Base-by-base conservation (phyloP, 345 rosid species). In the Acer saccharum region DNA sequence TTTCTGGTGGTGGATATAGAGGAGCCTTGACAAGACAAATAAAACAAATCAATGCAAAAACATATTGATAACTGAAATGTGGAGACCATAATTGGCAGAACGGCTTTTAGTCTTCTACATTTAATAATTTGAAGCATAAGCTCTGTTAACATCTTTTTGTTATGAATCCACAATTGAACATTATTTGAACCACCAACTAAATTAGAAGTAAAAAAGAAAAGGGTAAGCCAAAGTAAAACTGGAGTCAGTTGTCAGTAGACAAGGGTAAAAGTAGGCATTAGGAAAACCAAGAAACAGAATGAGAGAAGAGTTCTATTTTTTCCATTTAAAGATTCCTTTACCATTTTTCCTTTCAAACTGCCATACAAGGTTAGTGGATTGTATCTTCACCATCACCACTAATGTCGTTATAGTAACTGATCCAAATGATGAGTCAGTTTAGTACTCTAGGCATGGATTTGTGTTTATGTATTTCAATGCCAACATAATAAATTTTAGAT, bases 1-100 rank as follows among this genome's bases (percentile, higher is more conserved):
- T 85, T 77, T 89, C 99, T 18, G 85, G 84, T 18, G 85, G 84
- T 35, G 77, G 79, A 80, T 88, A 89, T 58, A 84, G 35, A 74
- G 92, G 84, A 66, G 87, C 87, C 97, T 93, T 81, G 58, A 73
- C 77, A 80, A 84, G 80, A 80, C 54, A 82, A 78, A 67, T 41
- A 76, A 14, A 74, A 50, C 39, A 18, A 75, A 76, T 77, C 43
- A 48, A 75, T 71, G 10, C 27, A 54, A 27, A 78, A 23, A n/a
- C 52, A 57, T 55, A 35, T 39, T 8, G 13, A 35, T 71, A 29
- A 57, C 10, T 16, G 32, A 46, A 32, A 50, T 50, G 74, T 55
- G 16, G 60, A 76, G 32, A 44, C 9, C 65, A 73, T 41, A 48
- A 43, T 54, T 60, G 48, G 65, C 74, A 69, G 10, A 70, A 35